Base-by-base conservation (phyloP, 2,329 filamentous ascomycete species). In the Ceratocystis colombiana region DNA sequence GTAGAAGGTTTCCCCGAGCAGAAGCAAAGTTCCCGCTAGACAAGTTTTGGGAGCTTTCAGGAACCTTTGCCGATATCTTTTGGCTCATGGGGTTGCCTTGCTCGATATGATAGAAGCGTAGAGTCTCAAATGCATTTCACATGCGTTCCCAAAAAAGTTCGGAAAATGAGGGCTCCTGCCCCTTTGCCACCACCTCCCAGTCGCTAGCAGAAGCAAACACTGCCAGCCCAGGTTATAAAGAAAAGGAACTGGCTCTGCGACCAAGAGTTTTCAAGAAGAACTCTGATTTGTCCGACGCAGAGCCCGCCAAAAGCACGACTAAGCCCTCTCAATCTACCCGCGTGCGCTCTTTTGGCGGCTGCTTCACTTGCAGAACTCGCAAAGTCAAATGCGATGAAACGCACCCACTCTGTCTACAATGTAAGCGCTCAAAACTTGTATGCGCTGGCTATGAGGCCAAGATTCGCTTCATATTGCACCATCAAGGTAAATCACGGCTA, bases 311-410 rank as follows among this genome's bases (percentile, higher is more conserved):
- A 57, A 8, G 12, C 8, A 12, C 48, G 3, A 3, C 53, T 57
- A 15, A 17, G 12, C 28, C 12, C 53, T 17, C 53, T 17, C 15
- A 33, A 17, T n/a, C 66, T 8, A 57, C 62, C 10, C 62, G 66
- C 5, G 62, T 61, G 10, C 62, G 66, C 7, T 67, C 66, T 1
- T 67, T 67, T 55, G 66, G 66, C 1, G 66, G 62, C 15, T 67
- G 66, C 22, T 67, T 67, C 33, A 67, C 66, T 3, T 67, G 66
- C 48, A 53, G 66, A 41, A 44, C 66, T 15, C 66, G 66, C 55
- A 67, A 67, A 61, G 66, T 65, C 22, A 67, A 67, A 55, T 67
- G 66, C n/a, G 66, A 67, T 57, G 62, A 64, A 45, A 61, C 20
- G 5, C 66, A 67, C 64, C 66, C 66, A 12, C 22, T 61, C 3